Evolutionary conservation across 2,329 filamentous ascomycete genomes (phyloP).

Genomic region (Aspergillus thermomutatus): DNA sequence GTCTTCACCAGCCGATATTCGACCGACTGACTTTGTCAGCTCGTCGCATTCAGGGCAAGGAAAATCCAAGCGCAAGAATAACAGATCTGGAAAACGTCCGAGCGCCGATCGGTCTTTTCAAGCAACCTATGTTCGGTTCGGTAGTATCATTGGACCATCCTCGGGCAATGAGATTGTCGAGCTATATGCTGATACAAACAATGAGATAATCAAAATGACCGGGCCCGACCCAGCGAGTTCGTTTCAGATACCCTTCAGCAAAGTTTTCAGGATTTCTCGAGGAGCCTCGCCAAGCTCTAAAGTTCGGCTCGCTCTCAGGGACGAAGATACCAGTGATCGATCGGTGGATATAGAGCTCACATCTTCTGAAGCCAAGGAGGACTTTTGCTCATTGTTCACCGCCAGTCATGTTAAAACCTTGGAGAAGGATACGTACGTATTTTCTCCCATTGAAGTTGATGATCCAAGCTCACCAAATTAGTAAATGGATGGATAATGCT

Average conservation of each 20-base stretch:
- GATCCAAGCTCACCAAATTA: constrained; percentile 14
- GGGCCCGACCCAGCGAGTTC: neutral
- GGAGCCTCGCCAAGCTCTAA: constrained; percentile 25
- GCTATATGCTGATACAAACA: constrained; percentile 13
- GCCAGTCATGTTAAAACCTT: constrained; percentile 9
- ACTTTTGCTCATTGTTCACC: constrained; percentile 17
- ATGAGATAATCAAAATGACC: constrained; percentile 8
- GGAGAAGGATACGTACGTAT: constrained; percentile 25
- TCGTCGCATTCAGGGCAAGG: constrained; percentile 10
- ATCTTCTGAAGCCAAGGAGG: constrained; percentile 16
- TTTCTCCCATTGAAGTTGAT: neutral
- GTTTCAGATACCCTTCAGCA: constrained; percentile 16
- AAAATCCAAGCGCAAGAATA: constrained; percentile 7
- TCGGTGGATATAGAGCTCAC: constrained; percentile 30
- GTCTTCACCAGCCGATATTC: constrained; percentile 33
- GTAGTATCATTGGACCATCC: constrained; percentile 9
- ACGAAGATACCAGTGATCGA: constrained; percentile 9
- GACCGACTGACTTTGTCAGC: constrained; percentile 24
- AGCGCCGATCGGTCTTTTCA: constrained; percentile 11
- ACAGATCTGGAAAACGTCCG: neutral
- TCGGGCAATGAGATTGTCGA: constrained; percentile 4
- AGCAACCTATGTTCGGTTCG: constrained; percentile 21
- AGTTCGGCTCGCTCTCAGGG: constrained; percentile 26
- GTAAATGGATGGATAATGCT: constrained; percentile 31
- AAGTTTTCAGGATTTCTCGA: constrained; percentile 17